Evolutionary conservation across 371 early-diverging fungal genomes (phyloP).

Genomic region (Zopfochytrium polystomum): DNA sequence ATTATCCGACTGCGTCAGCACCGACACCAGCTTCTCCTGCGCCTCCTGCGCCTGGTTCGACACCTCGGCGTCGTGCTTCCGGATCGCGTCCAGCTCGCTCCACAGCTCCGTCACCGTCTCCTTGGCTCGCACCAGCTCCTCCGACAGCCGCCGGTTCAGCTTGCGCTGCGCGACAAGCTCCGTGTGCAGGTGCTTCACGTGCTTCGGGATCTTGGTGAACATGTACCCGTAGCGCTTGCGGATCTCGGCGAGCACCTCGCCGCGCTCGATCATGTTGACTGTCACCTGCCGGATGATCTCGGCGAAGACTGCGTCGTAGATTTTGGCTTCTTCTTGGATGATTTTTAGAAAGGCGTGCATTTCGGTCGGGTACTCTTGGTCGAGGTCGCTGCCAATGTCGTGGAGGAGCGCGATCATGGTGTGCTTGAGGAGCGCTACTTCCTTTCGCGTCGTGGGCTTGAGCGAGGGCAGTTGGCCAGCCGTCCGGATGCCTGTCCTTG

Average conservation of each 20-base stretch:
- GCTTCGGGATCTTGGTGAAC: slow-evolving; percentile 53
- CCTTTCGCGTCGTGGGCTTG: slow-evolving; percentile 45
- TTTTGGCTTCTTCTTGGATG: slow-evolving; percentile 54
- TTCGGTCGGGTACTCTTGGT: slow-evolving; percentile 50
- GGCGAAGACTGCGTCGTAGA: slow-evolving; percentile 53
- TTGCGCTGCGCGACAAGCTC: slow-evolving; percentile 54
- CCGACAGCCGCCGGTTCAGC: slow-evolving; percentile 46
- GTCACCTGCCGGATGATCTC: slow-evolving; percentile 56
- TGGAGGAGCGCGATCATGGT: slow-evolving; percentile 44
- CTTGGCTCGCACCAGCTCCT: slow-evolving; percentile 45
- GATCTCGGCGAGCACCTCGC: slow-evolving; percentile 53
- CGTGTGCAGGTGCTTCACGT: slow-evolving; percentile 46
- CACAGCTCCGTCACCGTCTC: slow-evolving; percentile 42
- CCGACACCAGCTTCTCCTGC: slow-evolving; percentile 43
- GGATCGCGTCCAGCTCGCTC: slow-evolving; percentile 43
- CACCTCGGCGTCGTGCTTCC: slow-evolving; percentile 46
- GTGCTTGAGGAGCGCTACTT: slow-evolving; percentile 46
- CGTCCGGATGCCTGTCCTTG: not conserved
- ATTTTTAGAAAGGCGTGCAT: slow-evolving; percentile 50
- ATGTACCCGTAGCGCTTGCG: slow-evolving; percentile 52
- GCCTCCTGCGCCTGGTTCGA: slow-evolving; percentile 49
- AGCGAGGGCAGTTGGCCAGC: slow-evolving; percentile 18
- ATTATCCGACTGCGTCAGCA: slow-evolving; percentile 47
- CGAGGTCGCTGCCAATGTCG: slow-evolving; percentile 40
- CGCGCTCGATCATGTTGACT: slow-evolving; percentile 57